Base-by-base conservation (phyloP, 2,329 filamentous ascomycete genomes). In the Dothistroma pini region DNA sequence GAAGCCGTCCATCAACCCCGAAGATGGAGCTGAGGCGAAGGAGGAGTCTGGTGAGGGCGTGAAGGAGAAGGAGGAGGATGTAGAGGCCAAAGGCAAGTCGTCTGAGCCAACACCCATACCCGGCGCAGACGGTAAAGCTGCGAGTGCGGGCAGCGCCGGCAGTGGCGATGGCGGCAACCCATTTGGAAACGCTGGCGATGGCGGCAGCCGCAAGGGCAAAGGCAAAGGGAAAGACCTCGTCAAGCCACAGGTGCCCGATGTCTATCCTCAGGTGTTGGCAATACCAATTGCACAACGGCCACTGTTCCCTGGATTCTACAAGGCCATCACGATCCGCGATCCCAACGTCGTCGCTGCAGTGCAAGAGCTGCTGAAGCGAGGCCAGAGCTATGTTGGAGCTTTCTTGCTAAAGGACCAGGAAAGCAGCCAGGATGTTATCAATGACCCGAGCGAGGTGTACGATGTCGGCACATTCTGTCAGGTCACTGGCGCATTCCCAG, bases 321-420 rank as follows among this genome's bases (percentile, higher is more conserved):
- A 99, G 78, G 93, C 95, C 10, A 95, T 99, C 68, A 99, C 93
- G 3, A 96, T 99, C 68, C 89, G 91, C 73, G 92, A 99, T 72
- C 90, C 90, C 19, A 90, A 95, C 69, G 95, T 99, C 38, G 89
- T 93, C 14, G 87, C 88, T 44, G 95, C 95, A 22, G 96, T 99
- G 67, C 89, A 93, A 61, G 96, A 99, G 74, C 95, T 96, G 83
- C 91, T 97, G 75, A 96, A 96, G 82, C 85, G 93, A 56, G 95
- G 95, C 0, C 96, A 99, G 76, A 96, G 93, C 25, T 99, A 99
- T 71, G 91, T 99, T 47, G 95, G 95, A 64, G 93, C 93, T 2
- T 99, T 99, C 78, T 77, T 99, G 71, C 92, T 97, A 80, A 97
- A 97, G 77, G 93, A 99, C 72, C 93, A 97, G 73, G 89, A 91